A percentile compares a stretch with the other conserved stretches of the same genome.
phyloP scores from a whole-genome alignment of 2,329 filamentous ascomycete species.

The Ceratocystis huliohia region DNA sequence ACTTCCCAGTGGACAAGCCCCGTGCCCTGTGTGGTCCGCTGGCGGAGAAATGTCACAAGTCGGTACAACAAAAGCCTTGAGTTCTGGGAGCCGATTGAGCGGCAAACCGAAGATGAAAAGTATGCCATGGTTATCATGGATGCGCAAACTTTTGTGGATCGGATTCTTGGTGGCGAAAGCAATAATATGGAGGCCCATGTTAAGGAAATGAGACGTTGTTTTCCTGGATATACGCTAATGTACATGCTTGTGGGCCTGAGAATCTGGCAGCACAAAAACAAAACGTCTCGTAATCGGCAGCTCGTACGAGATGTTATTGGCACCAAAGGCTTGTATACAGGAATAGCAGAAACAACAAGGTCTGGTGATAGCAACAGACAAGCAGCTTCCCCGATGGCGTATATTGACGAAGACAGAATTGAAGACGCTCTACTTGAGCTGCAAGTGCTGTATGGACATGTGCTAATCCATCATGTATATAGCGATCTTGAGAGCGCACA shows the following conservation, averaged over 20 bases:
- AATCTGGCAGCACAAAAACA: conserved; percentile 56
- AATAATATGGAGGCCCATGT: conserved; percentile 15
- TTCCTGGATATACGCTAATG: conserved; percentile 43
- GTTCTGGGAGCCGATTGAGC: conserved; percentile 51
- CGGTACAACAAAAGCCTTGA: conserved; percentile 47
- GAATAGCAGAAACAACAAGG: conserved; percentile 23
- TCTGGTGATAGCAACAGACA: conserved; percentile 27
- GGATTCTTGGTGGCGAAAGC: conserved; percentile 37
- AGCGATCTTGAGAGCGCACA: conserved; percentile 51
- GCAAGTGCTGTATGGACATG: conserved; percentile 49
- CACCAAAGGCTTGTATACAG: conserved; percentile 20
- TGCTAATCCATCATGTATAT: conserved; percentile 57
- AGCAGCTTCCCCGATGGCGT: conserved; percentile 23
- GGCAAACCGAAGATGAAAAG: conserved; percentile 41
- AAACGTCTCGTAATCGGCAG: conserved; percentile 51
- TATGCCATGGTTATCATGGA: conserved; percentile 50
- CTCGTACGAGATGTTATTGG: conserved; percentile 53
- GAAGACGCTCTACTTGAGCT: conserved; percentile 59
- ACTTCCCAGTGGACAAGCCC: conserved; percentile 35
- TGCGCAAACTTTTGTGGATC: conserved; percentile 52
- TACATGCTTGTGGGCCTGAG: conserved; percentile 61
- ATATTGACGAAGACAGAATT: conserved; percentile 51
- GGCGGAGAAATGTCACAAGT: conserved; percentile 55
- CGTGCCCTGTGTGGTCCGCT: conserved; percentile 46
- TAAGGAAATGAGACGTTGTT: conserved; percentile 37